Percentiles rank a stretch among this genome's conserved stretches.
Conservation (phyloP, 106 monocot species). For the Alisma plantagoaquatica region DNA sequence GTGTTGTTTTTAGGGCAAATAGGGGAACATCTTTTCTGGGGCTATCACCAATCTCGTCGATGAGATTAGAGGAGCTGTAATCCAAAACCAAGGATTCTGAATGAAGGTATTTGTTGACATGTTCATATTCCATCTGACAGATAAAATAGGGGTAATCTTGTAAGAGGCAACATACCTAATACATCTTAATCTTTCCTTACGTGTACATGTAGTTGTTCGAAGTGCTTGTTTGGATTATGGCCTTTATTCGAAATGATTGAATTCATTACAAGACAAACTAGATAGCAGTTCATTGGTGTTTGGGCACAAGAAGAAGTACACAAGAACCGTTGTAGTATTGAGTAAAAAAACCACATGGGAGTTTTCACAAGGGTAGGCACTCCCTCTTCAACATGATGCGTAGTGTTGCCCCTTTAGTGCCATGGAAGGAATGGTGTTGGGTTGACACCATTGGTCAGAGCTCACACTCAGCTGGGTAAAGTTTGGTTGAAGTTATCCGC, state of each 20-base stretch:
- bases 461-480: too few species aligned
- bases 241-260: too few species aligned
- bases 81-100: slow-evolving; percentile 27
- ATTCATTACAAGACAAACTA: slow-evolving; percentile 35
- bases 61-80: slow-evolving; percentile 42
- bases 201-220: background rate
- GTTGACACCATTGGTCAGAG: too few species aligned
- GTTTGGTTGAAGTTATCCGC: too few species aligned
- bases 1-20: slow-evolving; percentile 33
- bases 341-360: slow-evolving; percentile 50
- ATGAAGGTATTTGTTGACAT: slow-evolving; percentile 80
- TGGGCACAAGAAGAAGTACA: slow-evolving; percentile 50
- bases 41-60: slow-evolving; percentile 74
- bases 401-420: too few species aligned
- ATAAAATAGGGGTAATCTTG: slow-evolving; percentile 30
- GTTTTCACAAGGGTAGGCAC: slow-evolving; percentile 72
- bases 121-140: slow-evolving; percentile 41
- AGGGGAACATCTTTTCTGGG: slow-evolving; percentile 50
- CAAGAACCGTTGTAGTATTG: slow-evolving; percentile 48
- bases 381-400: slow-evolving; percentile 50
- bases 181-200: background rate
- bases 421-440: too few species aligned
- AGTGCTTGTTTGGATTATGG: too few species aligned
- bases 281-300: slow-evolving; percentile 54
- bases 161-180: background rate